phyloP scores from a whole-genome alignment of 306 rosid genomes.

The Malus fusca region DNA sequence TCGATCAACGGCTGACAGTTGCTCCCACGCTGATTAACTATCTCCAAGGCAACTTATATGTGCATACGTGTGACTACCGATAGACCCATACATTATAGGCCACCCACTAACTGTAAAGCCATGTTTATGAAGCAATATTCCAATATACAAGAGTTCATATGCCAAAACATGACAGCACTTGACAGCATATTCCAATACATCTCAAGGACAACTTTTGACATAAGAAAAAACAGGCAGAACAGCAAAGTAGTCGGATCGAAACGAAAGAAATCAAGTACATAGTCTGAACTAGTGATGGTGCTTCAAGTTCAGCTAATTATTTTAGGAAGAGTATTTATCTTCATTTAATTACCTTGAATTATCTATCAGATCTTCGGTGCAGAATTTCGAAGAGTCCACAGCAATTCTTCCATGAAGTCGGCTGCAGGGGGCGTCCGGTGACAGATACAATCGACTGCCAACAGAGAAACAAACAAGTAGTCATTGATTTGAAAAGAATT shows the following conservation, averaged over 20 bases:
- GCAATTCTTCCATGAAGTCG: constrained; percentile 60
- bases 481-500: background rate
- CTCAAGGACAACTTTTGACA: no score
- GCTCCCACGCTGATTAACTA: no score
- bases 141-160: background rate
- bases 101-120: background rate
- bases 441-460: constrained; percentile 25
- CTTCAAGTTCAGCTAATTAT: background rate
- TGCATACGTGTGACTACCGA: no score
- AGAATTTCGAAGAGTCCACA: constrained; percentile 62
- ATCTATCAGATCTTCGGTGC: constrained; percentile 32
- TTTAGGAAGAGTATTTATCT: background rate
- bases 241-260: no score
- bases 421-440: constrained; percentile 18
- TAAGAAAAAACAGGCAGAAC: no score
- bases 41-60: no score
- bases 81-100: background rate
- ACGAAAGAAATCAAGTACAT: no score
- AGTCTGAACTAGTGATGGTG: no score
- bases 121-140: background rate
- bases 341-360: constrained; percentile 34
- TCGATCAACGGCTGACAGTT: no score
- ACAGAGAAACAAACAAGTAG: background rate
- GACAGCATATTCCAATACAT: background rate
- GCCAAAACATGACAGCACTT: background rate